Conservation (phyloP, 257 asterid genomes). For the Scutellaria baicalensis region DNA sequence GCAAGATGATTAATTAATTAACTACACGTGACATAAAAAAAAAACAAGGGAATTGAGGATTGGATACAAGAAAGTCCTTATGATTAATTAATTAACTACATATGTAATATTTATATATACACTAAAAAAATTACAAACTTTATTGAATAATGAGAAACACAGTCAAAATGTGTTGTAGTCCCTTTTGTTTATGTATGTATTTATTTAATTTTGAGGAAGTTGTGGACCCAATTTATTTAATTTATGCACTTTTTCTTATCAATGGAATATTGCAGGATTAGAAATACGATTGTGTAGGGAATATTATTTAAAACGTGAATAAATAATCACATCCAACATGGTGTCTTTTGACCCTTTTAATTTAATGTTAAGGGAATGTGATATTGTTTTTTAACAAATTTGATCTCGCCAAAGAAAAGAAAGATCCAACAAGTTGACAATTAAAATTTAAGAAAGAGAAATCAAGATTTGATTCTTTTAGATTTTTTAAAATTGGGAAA, state of each 20-base stretch:
- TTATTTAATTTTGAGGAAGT: too few species aligned
- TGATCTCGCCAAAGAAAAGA: neutral
- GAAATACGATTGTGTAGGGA: slow-evolving; percentile 7
- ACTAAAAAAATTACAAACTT: neutral
- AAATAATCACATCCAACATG: slow-evolving; percentile 7
- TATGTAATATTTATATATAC: too few species aligned
- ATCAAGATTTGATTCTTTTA: neutral
- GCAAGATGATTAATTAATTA: too few species aligned
- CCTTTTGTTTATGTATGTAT: neutral
- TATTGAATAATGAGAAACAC: neutral
- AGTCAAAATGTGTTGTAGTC: neutral
- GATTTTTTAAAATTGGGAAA: neutral
- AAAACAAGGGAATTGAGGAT: too few species aligned
- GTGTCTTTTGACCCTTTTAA: neutral
- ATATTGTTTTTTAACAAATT: neutral
- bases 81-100: too few species aligned
- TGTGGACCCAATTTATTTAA: slow-evolving; percentile 3
- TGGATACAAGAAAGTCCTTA: too few species aligned
- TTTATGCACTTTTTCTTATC: neutral
- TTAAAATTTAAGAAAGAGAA: neutral
- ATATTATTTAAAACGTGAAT: slow-evolving; percentile 12
- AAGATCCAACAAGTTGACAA: neutral
- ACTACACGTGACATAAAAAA: too few species aligned
- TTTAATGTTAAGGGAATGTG: neutral
- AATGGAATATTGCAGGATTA: slow-evolving; percentile 8